Evolutionary conservation across 768 basidiomycete genomes (phyloP), one percentile per base, ranked within the genome.

Genomic region (Xerocomus spinulosus): DNA sequence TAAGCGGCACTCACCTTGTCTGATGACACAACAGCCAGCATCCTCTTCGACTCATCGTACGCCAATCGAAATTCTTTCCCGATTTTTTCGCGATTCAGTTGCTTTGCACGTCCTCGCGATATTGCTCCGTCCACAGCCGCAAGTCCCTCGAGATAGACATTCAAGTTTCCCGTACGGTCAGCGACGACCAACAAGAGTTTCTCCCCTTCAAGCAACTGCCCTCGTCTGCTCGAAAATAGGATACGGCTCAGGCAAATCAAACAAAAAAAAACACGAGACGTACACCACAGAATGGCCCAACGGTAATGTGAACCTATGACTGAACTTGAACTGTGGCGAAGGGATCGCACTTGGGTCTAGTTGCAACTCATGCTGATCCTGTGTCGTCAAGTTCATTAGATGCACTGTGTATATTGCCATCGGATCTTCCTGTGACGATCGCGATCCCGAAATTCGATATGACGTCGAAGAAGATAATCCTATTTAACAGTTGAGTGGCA

Each of bases 21-120:
- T 0, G 68, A 57, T 5, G 72, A 64, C 45, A 78, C 74, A 0
- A 81, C 48, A 0, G 72, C 71, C 17, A 83, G 54, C 60, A 76
- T 70, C 2, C 74, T 71, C 51, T 72, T 77, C 9, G 66, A 59
- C 53, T 82, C 80, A 38, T 83, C 79, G 49, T 73, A 80, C 0
- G 80, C 69, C 4, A 81, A 43, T 8, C 76, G n/a, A 38, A 70
- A 67, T 6, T 73, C 66, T 3, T 67, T 58, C 0, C 76, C 79
- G 13, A 80, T 68, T 55, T 74, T 79, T 48, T 75, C 72, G 7
- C 68, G 69, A 45, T 70, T 67, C 13, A 81, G 57, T 0, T 17
- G 26, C 42, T 72, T 73, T 28, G 65, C 60, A 6, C 47, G 46
- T 1, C 56, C 46, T 6, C 56, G 55, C 0, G 29, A 13, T 9